A percentile compares a stretch with the other conserved stretches of the same genome.
phyloP scores from a whole-genome alignment of 352 stramenopile genomes.

The Globisporangium spiculum region DNA sequence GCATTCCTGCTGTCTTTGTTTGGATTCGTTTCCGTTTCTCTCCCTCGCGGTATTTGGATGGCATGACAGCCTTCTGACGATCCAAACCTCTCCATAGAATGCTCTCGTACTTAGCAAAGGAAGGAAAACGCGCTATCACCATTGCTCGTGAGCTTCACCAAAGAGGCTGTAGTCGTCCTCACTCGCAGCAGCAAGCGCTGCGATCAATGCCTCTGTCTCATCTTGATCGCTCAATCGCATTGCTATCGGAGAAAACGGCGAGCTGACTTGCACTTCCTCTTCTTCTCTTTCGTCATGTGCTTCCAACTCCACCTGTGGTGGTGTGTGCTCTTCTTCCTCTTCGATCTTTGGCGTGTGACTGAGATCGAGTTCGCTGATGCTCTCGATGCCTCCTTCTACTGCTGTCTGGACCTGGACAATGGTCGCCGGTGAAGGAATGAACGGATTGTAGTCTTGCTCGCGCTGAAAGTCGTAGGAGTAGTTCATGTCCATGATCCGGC shows the following conservation, averaged over 20 bases:
- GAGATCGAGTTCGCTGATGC: constrained; percentile 1
- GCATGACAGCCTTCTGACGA: background rate
- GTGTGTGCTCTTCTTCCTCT: constrained; percentile 2
- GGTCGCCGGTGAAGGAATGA: constrained; percentile 20
- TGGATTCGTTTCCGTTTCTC: background rate
- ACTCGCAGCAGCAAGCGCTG: constrained; percentile 11
- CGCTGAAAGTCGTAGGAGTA: constrained; percentile 48
- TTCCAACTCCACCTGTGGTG: background rate
- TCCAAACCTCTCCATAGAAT: background rate
- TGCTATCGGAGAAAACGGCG: background rate
- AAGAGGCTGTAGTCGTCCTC: constrained; percentile 17
- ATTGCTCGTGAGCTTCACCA: constrained; percentile 2
- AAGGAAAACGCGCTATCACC: background rate
- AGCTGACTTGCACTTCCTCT: background rate
- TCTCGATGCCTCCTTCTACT: background rate
- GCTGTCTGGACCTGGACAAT: background rate
- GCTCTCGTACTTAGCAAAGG: background rate
- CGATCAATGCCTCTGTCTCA: constrained; percentile 12
- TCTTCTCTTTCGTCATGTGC: background rate
- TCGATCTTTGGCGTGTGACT: background rate
- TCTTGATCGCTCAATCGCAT: constrained; percentile 2
- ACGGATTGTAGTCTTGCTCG: constrained; percentile 35
- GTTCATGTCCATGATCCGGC: constrained; percentile 25
- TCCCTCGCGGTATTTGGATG: background rate
- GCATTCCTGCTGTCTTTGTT: background rate